Percentiles rank a stretch among this genome's conserved stretches.
These are phyloP conservation scores for Sideroxylon spinosum DNA, from an alignment of 179 eudicot species.

Conservation along the genomic window DNA sequence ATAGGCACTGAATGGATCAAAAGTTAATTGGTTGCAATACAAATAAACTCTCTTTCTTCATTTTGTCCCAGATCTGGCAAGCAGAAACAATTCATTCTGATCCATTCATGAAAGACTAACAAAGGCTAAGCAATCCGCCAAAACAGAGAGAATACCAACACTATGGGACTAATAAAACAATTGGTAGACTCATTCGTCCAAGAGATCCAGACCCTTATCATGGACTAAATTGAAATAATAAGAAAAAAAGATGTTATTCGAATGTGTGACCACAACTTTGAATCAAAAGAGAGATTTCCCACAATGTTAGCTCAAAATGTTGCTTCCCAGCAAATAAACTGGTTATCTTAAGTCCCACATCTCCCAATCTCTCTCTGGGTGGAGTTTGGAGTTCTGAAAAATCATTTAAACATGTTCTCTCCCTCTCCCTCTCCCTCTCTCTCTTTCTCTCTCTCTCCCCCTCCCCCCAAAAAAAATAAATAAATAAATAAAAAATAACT, in stretches of 20 bases:
- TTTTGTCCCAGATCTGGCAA: background rate
- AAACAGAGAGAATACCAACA: background rate
- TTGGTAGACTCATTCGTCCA: background rate
- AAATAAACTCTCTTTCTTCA: background rate
- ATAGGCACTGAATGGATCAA: background rate
- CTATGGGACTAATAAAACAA: too few relatives aligned
- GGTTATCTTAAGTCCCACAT: background rate
- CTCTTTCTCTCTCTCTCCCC: too few relatives aligned
- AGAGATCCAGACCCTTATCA: background rate
- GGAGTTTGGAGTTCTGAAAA: background rate
- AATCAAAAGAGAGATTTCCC: background rate
- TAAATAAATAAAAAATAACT: background rate
- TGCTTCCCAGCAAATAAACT: background rate
- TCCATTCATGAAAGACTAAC: background rate
- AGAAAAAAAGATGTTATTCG: background rate
- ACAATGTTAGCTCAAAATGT: background rate
- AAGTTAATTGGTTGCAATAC: background rate
- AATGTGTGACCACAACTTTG: constrained; percentile 4
- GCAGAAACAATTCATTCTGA: background rate
- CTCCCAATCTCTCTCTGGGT: background rate
- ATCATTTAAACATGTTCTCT: background rate
- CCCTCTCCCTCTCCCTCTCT: background rate
- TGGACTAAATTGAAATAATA: background rate
- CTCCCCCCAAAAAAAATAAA: background rate
- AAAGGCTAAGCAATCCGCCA: background rate